phyloP scores from a whole-genome alignment of 2,329 filamentous ascomycete species.

The Cladosporium velox region DNA sequence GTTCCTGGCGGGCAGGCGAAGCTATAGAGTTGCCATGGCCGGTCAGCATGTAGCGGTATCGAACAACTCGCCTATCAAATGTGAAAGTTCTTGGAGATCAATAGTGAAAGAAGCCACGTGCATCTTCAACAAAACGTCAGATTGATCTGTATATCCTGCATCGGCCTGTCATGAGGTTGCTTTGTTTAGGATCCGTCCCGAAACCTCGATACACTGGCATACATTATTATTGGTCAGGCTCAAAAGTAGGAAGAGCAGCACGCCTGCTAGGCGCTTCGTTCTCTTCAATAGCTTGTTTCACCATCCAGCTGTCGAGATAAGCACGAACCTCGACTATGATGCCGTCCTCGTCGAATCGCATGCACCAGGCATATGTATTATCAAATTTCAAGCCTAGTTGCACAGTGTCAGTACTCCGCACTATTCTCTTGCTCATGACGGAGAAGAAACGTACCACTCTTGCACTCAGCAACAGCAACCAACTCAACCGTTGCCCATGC shows the following conservation, averaged over 20 bases:
- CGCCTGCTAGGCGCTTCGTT: slow-evolving; percentile 23
- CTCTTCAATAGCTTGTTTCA: slow-evolving; percentile 25
- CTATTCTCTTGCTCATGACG: background rate
- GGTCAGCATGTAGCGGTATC: background rate
- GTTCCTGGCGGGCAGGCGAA: too few relatives aligned
- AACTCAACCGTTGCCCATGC: slow-evolving; percentile 33
- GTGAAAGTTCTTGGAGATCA: background rate
- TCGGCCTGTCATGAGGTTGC: background rate
- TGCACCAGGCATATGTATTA: slow-evolving; percentile 33
- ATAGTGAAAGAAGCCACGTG: background rate
- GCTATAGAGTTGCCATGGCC: background rate
- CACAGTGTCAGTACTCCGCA: background rate
- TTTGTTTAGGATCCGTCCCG: background rate
- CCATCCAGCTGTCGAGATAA: slow-evolving; percentile 27
- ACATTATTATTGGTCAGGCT: background rate
- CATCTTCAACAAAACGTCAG: background rate
- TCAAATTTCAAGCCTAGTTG: slow-evolving; percentile 24
- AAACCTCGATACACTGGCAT: background rate
- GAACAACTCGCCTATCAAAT: background rate
- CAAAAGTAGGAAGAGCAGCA: slow-evolving; percentile 21
- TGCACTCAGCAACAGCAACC: slow-evolving; percentile 32
- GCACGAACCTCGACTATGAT: slow-evolving; percentile 33
- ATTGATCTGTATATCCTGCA: background rate
- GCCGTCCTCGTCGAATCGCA: slow-evolving; percentile 31
- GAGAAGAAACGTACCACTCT: slow-evolving; percentile 29